phyloP scores from a whole-genome alignment of 2,329 filamentous ascomycete species.

The Talaromyces rugulosus region DNA sequence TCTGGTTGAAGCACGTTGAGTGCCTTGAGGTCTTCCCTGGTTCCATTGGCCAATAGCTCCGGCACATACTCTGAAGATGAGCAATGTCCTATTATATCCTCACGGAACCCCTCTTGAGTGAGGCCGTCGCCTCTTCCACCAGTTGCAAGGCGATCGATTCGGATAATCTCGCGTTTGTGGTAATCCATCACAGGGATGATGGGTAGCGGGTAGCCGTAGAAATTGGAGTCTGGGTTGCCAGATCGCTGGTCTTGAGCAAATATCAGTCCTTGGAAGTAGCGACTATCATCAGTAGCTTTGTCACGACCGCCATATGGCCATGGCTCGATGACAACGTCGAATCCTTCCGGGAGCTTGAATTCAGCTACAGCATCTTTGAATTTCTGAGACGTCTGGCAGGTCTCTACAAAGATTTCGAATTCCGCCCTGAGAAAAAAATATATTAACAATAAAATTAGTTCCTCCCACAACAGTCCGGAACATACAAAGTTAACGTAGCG shows the following conservation, averaged over 20 bases:
- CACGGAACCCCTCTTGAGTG: conserved; percentile 34
- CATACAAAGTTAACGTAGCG: conserved; percentile 45
- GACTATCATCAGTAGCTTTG: conserved; percentile 41
- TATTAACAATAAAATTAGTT: not conserved
- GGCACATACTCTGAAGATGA: conserved; percentile 49
- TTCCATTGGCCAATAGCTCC: conserved; percentile 42
- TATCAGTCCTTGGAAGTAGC: conserved; percentile 52
- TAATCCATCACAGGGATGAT: conserved; percentile 54
- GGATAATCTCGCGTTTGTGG: conserved; percentile 51
- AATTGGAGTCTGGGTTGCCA: conserved; percentile 55
- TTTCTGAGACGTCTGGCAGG: conserved; percentile 49
- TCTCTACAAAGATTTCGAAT: conserved; percentile 45
- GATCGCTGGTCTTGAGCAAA: conserved; percentile 42
- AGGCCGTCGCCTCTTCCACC: conserved; percentile 49
- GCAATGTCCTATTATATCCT: conserved; percentile 51
- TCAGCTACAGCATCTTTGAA: conserved; percentile 51
- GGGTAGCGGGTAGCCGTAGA: conserved; percentile 57
- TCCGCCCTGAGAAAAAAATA: conserved; percentile 33
- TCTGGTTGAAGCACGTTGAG: conserved; percentile 62
- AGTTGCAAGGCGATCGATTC: conserved; percentile 55
- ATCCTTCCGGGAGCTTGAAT: conserved; percentile 52
- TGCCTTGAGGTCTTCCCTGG: conserved; percentile 58
- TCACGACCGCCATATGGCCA: conserved; percentile 56
- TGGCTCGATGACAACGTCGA: conserved; percentile 53
- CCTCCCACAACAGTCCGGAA: not conserved